A percentile compares a stretch with the other conserved stretches of the same genome.
These are phyloP conservation scores for Colletotrichum sp. DNA, from an alignment of 2,329 filamentous ascomycete species.

Conservation along the genomic window DNA sequence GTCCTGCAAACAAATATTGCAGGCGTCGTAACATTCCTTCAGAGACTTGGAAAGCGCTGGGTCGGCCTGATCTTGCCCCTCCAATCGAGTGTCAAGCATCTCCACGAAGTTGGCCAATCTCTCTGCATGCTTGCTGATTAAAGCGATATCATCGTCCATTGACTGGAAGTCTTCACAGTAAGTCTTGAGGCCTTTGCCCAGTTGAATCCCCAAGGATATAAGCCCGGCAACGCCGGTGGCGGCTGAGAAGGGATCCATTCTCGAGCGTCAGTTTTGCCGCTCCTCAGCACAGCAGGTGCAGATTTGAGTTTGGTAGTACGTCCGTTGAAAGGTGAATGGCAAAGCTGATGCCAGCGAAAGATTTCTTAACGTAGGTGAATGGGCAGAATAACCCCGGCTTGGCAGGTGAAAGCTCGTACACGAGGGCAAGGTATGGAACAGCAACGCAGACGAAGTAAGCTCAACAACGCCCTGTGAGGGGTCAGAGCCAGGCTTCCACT, in stretches of 20 bases:
- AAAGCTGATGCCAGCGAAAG: no score
- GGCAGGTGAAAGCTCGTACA: no score
- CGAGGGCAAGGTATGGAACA: no score
- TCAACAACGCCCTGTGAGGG: no score
- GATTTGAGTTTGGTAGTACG: no score
- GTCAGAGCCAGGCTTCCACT: no score
- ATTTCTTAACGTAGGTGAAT: no score
- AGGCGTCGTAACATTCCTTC: not conserved
- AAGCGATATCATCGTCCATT: not conserved
- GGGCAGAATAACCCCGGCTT: no score
- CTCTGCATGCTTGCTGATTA: not conserved
- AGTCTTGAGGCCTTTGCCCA: not conserved
- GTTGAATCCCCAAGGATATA: not conserved
- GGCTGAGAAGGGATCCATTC: not conserved
- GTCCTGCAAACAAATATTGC: not conserved
- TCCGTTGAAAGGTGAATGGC: no score
- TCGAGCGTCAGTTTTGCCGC: no score
- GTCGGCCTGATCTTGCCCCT: not conserved
- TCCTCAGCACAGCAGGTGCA: no score
- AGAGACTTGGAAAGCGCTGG: not conserved
- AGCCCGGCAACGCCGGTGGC: not conserved
- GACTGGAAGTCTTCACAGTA: not conserved
- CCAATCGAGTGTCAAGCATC: accelerated
- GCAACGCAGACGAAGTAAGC: no score
- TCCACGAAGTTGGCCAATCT: not conserved